phyloP scores from a whole-genome alignment of 176 grass and related monocot species.

The Avena eriantha region DNA sequence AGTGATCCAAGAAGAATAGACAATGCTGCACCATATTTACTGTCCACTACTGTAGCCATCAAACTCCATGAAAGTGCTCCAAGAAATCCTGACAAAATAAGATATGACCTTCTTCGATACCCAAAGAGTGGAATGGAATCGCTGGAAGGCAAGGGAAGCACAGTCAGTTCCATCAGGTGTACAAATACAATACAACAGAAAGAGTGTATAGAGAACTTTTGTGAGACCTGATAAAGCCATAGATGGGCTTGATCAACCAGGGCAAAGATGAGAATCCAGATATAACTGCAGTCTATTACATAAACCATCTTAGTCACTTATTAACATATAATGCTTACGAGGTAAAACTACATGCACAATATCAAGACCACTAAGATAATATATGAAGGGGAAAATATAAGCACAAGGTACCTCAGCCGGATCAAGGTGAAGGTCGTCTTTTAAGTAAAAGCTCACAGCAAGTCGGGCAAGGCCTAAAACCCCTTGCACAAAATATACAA shows the following conservation, averaged over 20 bases:
- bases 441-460: conserved; percentile 97
- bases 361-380: conserved; percentile 16
- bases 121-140: conserved; percentile 99
- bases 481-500: conserved; percentile 99
- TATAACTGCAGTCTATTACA: conserved; percentile 94
- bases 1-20: conserved; percentile 97
- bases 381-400: conserved; percentile 18
- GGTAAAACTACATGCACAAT: conserved; percentile 18
- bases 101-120: conserved; percentile 95
- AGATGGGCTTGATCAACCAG: conserved; percentile 97
- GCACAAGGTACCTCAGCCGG: conserved; percentile 78
- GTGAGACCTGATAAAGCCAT: conserved; percentile 94
- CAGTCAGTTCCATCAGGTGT: conserved; percentile 32
- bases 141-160: conserved; percentile 55
- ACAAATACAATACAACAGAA: conserved; percentile 9
- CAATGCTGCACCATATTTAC: conserved; percentile 82
- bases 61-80: conserved; percentile 97
- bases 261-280: conserved; percentile 90
- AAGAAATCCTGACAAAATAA: conserved; percentile 92
- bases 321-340: conserved; percentile 2
- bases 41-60: conserved; percentile 88
- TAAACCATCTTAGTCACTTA: conserved; percentile 52
- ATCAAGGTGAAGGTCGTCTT: conserved; percentile 96
- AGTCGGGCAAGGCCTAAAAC: conserved; percentile 96
- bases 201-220: conserved; percentile 31